Percentiles rank a stretch among this genome's conserved stretches.
Evolutionary conservation across 495 filamentous ascomycete species (phyloP).

Genomic region (Lasiosphaeris hirsuta): DNA sequence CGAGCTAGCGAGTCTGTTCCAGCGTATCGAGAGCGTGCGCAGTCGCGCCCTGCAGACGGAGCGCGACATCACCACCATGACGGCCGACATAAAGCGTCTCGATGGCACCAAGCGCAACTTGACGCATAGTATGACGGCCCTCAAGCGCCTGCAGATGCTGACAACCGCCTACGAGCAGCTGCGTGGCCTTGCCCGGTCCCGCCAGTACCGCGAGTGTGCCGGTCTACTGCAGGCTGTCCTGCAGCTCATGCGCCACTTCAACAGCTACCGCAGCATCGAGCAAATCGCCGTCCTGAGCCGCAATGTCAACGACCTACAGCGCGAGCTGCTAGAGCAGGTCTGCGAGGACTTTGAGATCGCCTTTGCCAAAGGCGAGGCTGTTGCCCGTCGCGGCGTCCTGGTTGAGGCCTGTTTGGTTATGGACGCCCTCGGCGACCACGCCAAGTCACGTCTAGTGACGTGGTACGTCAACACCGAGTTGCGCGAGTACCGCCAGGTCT

Average conservation of each 20-base stretch:
- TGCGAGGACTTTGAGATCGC: slow-evolving; percentile 97
- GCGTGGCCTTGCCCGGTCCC: slow-evolving; percentile 71
- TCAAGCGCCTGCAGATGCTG: slow-evolving; percentile 97
- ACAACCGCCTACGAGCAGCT: slow-evolving; percentile 98
- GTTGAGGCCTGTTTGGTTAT: slow-evolving; percentile 88
- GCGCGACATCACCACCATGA: slow-evolving; percentile 96
- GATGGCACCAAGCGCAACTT: slow-evolving; percentile 96
- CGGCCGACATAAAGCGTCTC: slow-evolving; percentile 95
- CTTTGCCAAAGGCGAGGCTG: slow-evolving; percentile 86
- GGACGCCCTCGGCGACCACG: slow-evolving; percentile 91
- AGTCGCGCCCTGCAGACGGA: slow-evolving; percentile 88
- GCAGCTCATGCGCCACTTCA: slow-evolving; percentile 98
- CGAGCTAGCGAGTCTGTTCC: slow-evolving; percentile 85
- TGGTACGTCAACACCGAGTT: slow-evolving; percentile 99
- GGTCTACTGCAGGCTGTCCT: slow-evolving; percentile 92
- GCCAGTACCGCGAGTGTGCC: slow-evolving; percentile 95
- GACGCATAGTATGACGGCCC: slow-evolving; percentile 93
- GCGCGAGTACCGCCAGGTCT: slow-evolving; percentile 92
- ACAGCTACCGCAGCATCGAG: slow-evolving; percentile 94
- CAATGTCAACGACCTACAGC: slow-evolving; percentile 90
- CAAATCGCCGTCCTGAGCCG: slow-evolving; percentile 93
- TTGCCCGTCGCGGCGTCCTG: slow-evolving; percentile 63
- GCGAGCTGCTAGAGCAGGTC: slow-evolving; percentile 91
- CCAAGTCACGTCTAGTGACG: slow-evolving; percentile 74
- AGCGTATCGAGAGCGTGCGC: slow-evolving; percentile 92